These are phyloP conservation scores for Melanopsichium pennsylvanicum DNA, from an alignment of 1,284 basidiomycete species.

Conservation along the genomic window DNA sequence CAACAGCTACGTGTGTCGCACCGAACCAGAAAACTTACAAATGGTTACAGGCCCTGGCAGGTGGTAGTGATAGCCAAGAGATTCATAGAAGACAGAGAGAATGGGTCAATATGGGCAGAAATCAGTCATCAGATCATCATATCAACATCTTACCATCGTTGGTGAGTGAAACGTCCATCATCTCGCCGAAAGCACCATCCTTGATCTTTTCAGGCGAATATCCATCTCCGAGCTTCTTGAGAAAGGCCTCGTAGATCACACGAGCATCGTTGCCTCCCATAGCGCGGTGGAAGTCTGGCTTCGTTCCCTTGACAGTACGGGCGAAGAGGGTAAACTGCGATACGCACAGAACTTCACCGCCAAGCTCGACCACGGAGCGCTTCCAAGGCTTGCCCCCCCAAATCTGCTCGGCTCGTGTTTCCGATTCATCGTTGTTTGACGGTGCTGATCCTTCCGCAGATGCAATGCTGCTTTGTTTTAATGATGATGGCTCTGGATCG, in stretches of 20 bases:
- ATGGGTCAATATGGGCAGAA: background rate
- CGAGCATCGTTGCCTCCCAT: slow-evolving; percentile 51
- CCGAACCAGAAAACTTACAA: too few relatives aligned
- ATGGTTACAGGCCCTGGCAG: slow-evolving; percentile 46
- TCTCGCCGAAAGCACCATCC: slow-evolving; percentile 61
- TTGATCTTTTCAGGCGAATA: slow-evolving; percentile 50
- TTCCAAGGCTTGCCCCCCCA: slow-evolving; percentile 61
- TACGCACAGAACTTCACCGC: slow-evolving; percentile 61
- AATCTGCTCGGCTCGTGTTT: slow-evolving; percentile 35
- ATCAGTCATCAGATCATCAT: too few relatives aligned
- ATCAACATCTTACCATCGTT: slow-evolving; percentile 62
- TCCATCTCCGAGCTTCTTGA: slow-evolving; percentile 39
- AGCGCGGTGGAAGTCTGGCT: slow-evolving; percentile 62
- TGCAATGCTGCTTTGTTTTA: background rate
- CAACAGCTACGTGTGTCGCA: too few relatives aligned
- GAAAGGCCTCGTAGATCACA: slow-evolving; percentile 52
- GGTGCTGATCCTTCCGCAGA: background rate
- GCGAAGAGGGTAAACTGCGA: slow-evolving; percentile 64
- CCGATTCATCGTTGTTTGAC: background rate
- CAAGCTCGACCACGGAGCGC: slow-evolving; percentile 53
- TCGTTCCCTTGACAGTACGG: slow-evolving; percentile 58
- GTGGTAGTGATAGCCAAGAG: background rate
- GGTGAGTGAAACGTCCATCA: slow-evolving; percentile 63
- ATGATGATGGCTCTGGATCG: slow-evolving; percentile 14
- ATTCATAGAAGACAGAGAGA: background rate